Evolutionary conservation across 805 yeast genomes (phyloP).

Genomic region (Kregervanrija fluxuum): DNA sequence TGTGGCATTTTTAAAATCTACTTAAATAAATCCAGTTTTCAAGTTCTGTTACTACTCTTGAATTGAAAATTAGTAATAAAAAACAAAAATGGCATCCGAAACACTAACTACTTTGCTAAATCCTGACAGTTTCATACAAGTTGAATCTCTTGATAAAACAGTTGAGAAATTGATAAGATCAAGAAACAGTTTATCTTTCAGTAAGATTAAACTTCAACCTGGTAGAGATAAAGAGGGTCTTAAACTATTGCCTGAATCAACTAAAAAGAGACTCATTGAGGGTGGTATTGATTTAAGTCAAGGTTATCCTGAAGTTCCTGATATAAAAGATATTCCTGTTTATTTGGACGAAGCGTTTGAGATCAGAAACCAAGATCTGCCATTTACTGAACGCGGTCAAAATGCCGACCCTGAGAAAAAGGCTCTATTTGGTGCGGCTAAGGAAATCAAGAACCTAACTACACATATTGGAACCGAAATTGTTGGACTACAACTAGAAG

Average conservation of each 20-base stretch:
- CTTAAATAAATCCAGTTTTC: too few species aligned
- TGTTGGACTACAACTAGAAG: conserved; percentile 36
- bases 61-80: too few species aligned
- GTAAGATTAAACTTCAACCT: conserved; percentile 3
- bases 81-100: too few species aligned
- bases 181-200: neutral
- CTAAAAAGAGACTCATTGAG: conserved; percentile 26
- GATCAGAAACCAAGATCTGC: conserved; percentile 29
- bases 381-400: conserved; percentile 29
- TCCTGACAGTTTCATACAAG: neutral
- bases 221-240: conserved; percentile 18
- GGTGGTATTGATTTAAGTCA: conserved; percentile 15
- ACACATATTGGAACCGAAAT: conserved; percentile 45
- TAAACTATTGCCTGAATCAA: conserved; percentile 8
- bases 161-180: conserved; percentile 17
- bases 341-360: conserved; percentile 34
- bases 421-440: conserved; percentile 33
- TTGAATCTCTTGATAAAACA: conserved; percentile 14
- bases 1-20: too few species aligned
- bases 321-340: conserved; percentile 27
- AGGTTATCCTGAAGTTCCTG: conserved; percentile 36
- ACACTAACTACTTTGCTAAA: too few species aligned
- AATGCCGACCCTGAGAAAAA: conserved; percentile 34
- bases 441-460: conserved; percentile 34
- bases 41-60: too few species aligned